Conservation (phyloP, 2,329 filamentous ascomycete genomes). For the Monilinia polystroma region DNA sequence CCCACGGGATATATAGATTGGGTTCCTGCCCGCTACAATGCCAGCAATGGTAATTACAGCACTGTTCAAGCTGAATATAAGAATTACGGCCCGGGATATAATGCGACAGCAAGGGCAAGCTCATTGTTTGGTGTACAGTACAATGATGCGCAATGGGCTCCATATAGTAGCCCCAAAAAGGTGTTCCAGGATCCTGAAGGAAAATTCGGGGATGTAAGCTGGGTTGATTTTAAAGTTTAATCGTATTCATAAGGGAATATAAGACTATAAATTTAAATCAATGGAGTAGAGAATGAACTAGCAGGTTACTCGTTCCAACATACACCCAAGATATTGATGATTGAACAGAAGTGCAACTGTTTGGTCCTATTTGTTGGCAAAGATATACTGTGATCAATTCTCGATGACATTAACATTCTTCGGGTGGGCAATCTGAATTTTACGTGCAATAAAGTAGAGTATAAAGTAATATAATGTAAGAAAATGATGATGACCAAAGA, state of each 20-base stretch:
- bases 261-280: too few species aligned
- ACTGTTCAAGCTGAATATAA: slow-evolving; percentile 54
- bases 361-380: too few species aligned
- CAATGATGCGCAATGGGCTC: slow-evolving; percentile 27
- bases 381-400: too few species aligned
- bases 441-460: too few species aligned
- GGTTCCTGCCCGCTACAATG: slow-evolving; percentile 34
- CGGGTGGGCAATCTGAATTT: too few species aligned
- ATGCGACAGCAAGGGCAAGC: slow-evolving; percentile 44
- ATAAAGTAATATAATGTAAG: too few species aligned
- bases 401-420: too few species aligned
- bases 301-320: too few species aligned
- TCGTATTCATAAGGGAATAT: neutral
- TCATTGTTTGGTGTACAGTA: slow-evolving; percentile 29
- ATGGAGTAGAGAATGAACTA: too few species aligned
- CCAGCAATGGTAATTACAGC: slow-evolving; percentile 39
- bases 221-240: slow-evolving; percentile 33
- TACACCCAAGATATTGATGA: too few species aligned
- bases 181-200: slow-evolving; percentile 33
- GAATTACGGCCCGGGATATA: slow-evolving; percentile 52
- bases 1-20: slow-evolving; percentile 53
- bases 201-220: slow-evolving; percentile 31
- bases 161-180: slow-evolving; percentile 28
- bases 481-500: too few species aligned
- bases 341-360: too few species aligned